These are phyloP conservation scores for Fusarium keratoplasticum DNA, from an alignment of 2,329 filamentous ascomycete genomes.

Conservation along the genomic window DNA sequence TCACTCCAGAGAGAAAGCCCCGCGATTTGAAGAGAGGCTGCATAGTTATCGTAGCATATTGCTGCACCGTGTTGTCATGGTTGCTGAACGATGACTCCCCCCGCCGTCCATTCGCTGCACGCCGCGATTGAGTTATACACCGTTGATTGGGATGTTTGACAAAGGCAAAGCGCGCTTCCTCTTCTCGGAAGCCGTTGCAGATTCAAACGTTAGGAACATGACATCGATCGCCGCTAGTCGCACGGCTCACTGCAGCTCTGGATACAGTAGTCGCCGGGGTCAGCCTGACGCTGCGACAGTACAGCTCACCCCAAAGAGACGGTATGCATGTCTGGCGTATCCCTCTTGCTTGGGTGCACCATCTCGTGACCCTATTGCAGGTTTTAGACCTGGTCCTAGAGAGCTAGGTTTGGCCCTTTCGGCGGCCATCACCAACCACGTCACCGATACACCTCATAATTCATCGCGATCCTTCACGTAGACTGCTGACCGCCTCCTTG, in stretches of 20 bases:
- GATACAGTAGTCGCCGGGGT: slow-evolving; percentile 4
- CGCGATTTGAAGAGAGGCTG: not conserved
- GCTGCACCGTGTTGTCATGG: slow-evolving; percentile 22
- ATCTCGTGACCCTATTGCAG: slow-evolving; percentile 36
- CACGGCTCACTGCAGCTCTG: slow-evolving; percentile 19
- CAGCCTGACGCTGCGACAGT: not conserved
- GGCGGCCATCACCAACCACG: slow-evolving; percentile 19
- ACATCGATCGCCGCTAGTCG: slow-evolving; percentile 6
- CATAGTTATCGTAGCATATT: slow-evolving; percentile 5
- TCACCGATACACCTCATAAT: slow-evolving; percentile 12
- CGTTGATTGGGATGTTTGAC: not conserved
- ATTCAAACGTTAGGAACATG: slow-evolving; percentile 3
- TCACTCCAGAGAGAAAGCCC: not conserved
- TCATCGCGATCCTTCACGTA: slow-evolving; percentile 17
- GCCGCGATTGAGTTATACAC: slow-evolving; percentile 14
- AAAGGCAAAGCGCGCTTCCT: not conserved
- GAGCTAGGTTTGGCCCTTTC: not conserved
- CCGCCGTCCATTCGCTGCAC: slow-evolving; percentile 16
- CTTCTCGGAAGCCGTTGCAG: slow-evolving; percentile 25
- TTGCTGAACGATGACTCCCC: slow-evolving; percentile 26
- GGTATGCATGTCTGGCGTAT: slow-evolving; percentile 19
- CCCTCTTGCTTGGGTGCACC: slow-evolving; percentile 16
- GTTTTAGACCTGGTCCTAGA: slow-evolving; percentile 14
- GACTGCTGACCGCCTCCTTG: slow-evolving; percentile 27
- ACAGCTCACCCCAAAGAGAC: slow-evolving; percentile 24